Percentiles rank a stretch among this genome's conserved stretches.
phyloP scores from a whole-genome alignment of 805 yeast genomes.

The Scheffersomyces stipitis region DNA sequence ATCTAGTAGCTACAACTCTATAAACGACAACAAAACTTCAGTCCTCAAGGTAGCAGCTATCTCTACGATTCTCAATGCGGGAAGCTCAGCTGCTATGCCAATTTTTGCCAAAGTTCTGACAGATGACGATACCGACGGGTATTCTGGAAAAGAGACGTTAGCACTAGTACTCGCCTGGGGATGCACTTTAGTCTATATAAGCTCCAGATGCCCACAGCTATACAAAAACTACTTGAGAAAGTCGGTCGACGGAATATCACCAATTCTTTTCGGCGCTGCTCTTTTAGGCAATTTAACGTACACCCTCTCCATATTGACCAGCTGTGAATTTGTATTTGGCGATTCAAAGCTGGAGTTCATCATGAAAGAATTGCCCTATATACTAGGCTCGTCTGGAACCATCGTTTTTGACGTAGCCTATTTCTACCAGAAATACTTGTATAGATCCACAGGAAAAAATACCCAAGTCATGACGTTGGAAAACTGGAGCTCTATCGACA shows the following conservation, averaged over 20 bases:
- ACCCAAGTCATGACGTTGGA: conserved; percentile 7
- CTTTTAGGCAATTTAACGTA: conserved; percentile 76
- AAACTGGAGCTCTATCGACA: conserved; percentile 1
- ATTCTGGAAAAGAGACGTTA: conserved; percentile 2
- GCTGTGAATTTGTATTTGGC: conserved; percentile 48
- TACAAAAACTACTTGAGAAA: conserved; percentile 72
- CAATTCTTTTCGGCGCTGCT: conserved; percentile 76
- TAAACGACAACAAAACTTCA: background rate
- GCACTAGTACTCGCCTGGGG: conserved; percentile 62
- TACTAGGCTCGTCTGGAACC: conserved; percentile 86
- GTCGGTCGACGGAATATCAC: conserved; percentile 85
- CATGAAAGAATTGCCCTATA: conserved; percentile 72
- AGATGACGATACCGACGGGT: background rate
- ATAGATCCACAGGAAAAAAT: conserved; percentile 13
- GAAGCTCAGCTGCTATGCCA: conserved; percentile 11
- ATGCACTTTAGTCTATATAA: conserved; percentile 71
- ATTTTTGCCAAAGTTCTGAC: background rate
- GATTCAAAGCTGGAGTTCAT: conserved; percentile 48
- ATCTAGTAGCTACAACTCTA: conserved; percentile 4
- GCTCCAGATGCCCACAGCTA: conserved; percentile 83
- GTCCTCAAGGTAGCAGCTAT: conserved; percentile 7
- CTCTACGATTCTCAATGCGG: conserved; percentile 13
- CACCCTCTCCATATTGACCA: conserved; percentile 68
- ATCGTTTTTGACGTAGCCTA: conserved; percentile 71
- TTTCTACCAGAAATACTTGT: conserved; percentile 57